Base-by-base conservation (phyloP, 2,329 filamentous ascomycete genomes). In the Tolypocladium tundrense region DNA sequence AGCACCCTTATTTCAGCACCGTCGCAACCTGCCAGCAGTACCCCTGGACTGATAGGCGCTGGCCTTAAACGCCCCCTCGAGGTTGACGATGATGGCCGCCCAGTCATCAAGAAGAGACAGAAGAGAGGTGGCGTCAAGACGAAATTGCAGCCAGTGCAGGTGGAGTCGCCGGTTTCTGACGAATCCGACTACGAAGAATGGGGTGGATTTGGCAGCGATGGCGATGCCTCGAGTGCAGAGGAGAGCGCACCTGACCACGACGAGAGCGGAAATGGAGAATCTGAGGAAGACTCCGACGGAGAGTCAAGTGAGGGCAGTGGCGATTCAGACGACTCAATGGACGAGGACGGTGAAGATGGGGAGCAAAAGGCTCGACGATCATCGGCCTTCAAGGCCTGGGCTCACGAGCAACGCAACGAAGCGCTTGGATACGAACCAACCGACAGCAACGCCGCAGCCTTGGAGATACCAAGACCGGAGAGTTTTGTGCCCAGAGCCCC, bases 301-400 rank as follows among this genome's bases (percentile, higher is more conserved):
- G 68, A 69, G 2, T 69, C 68, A 1, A 69, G 68, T 4, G 70
- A 68, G 2, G 68, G 69, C 0, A 70, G 70, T 1, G 67, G 67
- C 4, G 63, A 65, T 6, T 67, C 67, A 0, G 59, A 60, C n/a
- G 62, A 66, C 0, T 67, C 69, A 54, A 66, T 68, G 27, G 70
- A 69, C 13, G 69, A 73, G 9, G 74, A 63, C 11, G 64, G 61
- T 2, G 65, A 67, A 1, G 60, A 64, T 11, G 65, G 65, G 24
- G 62, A 62, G 10, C 56, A 61, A 40, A 67, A 69, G 53, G 65
- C 68, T 19, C 69, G 71, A 63, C 73, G 60, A 70, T 70, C 73
- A 8, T 84, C 82, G 2, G 91, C 90, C 0, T 99, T 99, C 79
- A 97, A 97, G 71, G 82, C 88, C 2, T 99, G 94, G 94, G 94